These are phyloP conservation scores for slime mould (Dictyostelium discoideum) DNA, from an alignment of 78 protist genomes.

Conservation along the genomic window dicty_2.7 NC_007091.3:542001-542500, in stretches of 20 bases:
- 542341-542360: background rate
- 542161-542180: background rate
- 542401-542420: background rate
- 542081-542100: background rate
- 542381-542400: slow-evolving; percentile 1
- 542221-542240: background rate
- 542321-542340: background rate
- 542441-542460: slow-evolving; percentile 11
- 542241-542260: background rate
- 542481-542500: background rate
- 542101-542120: background rate
- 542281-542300: background rate
- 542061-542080: background rate
- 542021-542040: background rate
- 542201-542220: background rate
- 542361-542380: background rate
- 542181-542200: background rate
- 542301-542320: background rate
- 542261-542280: background rate
- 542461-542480: background rate
- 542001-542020: background rate
- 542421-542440: slow-evolving; percentile 30
- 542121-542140: background rate
- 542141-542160: background rate
- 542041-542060: background rate